Base-by-base conservation (phyloP, 495 filamentous ascomycete genomes). In the Opeltia flavorubescens region DNA sequence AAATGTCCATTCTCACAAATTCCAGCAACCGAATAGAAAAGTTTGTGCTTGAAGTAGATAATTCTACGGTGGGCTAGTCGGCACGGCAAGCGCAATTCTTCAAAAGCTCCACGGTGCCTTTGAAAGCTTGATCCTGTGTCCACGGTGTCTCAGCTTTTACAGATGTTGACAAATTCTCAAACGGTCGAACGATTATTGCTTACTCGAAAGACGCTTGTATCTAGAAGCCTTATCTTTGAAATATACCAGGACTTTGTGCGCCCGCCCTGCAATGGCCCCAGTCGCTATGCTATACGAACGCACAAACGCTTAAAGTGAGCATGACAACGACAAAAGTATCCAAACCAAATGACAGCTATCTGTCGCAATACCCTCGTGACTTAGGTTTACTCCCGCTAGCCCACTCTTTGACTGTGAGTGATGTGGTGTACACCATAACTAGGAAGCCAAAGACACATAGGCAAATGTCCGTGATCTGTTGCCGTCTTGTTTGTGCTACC, bases 351-450 rank as follows among this genome's bases (percentile, higher is more conserved):
- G n/a, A n/a, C n/a, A n/a, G n/a, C n/a, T n/a, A 59, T 39, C 61
- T 58, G 59, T 81, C 75, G 55, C 78, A 83, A 58, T 81, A 80
- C 33, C 76, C 75, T 1, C 75, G 76, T 44, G 58, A 36, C 43
- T 68, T 67, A 41, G 57, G 57, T 17, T 54, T 55, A 1, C 51
- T 53, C 26, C 65, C 70, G 13, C 61, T 55, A n/a, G 81, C 72
- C 91, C 91, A 98, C 61, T 82, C 88, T 59, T 76, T 71, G 17
- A 94, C 62, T 4, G 91, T 96, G 53, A 95, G 64, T 7, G 70
- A 63, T 1, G 89, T 96, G 0, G 93, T 95, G 61, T 95, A 98
- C 7, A 74, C 73, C 78, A 95, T 96, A 46, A 83, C 83, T 18
- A 84, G 62, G 44, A 84, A 70, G 23, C 91, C 91, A 55, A 96